These are phyloP conservation scores for Komagataella ulmi DNA, from an alignment of 805 yeast genomes.

Conservation along the genomic window DNA sequence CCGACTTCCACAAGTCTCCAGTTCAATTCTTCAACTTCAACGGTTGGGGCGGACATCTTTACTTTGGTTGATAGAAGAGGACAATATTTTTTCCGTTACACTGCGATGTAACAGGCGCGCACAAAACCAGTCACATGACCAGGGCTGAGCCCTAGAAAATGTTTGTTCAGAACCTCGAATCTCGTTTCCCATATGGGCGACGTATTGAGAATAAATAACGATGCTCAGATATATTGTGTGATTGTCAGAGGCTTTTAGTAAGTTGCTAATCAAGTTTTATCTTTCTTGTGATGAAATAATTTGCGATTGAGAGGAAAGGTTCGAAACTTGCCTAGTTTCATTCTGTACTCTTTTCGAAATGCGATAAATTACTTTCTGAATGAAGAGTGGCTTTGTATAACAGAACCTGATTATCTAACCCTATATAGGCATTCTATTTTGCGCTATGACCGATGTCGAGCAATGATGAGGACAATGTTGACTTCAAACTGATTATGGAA, in stretches of 20 bases:
- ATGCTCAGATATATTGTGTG: too few species aligned
- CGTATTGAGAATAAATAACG: too few species aligned
- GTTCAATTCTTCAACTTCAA: conserved; percentile 77
- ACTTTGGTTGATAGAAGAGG: background rate
- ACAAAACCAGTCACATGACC: background rate
- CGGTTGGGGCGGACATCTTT: conserved; percentile 30
- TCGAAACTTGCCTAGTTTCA: background rate
- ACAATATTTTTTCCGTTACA: conserved; percentile 19
- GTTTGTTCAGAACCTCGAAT: background rate
- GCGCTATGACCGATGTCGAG: background rate
- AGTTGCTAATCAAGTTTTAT: background rate
- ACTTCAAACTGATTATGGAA: background rate
- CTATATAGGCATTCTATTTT: background rate
- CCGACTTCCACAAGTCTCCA: conserved; percentile 99
- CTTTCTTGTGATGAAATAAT: background rate
- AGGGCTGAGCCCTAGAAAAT: background rate
- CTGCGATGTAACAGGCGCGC: background rate
- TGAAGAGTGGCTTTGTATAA: background rate
- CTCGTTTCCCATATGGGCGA: background rate
- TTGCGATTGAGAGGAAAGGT: background rate
- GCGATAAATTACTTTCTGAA: background rate
- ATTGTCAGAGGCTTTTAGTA: background rate
- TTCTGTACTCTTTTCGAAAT: background rate
- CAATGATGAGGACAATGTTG: background rate
- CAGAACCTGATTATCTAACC: background rate